Conservation (phyloP, 1,139 yeast species). For the Yueomyces sp. region DNA sequence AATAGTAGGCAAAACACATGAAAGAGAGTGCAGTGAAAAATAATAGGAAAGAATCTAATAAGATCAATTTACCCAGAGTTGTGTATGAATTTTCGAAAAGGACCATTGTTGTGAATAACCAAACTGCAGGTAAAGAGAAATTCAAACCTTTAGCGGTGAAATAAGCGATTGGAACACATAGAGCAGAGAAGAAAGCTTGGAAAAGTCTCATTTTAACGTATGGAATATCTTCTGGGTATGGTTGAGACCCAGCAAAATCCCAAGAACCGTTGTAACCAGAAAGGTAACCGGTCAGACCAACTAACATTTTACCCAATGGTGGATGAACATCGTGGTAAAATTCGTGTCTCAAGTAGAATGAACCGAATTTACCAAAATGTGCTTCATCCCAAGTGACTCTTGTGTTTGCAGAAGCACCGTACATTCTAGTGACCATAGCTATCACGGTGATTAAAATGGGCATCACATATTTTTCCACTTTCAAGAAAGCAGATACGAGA, state of each 20-base stretch:
- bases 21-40: slow-evolving; percentile 84
- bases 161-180: slow-evolving; percentile 89
- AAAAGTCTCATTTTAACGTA: slow-evolving; percentile 87
- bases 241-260: slow-evolving; percentile 83
- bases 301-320: slow-evolving; percentile 94
- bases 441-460: slow-evolving; percentile 51
- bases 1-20: slow-evolving; percentile 54
- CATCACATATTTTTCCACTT: not conserved
- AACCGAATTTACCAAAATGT: slow-evolving; percentile 92
- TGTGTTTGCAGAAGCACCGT: slow-evolving; percentile 55
- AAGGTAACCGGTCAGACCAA: slow-evolving; percentile 84
- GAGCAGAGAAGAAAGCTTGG: slow-evolving; percentile 79
- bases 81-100: slow-evolving; percentile 75
- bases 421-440: slow-evolving; percentile 64
- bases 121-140: slow-evolving; percentile 64
- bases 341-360: slow-evolving; percentile 84
- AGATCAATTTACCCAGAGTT: slow-evolving; percentile 82
- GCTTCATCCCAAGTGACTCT: slow-evolving; percentile 96
- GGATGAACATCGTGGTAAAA: slow-evolving; percentile 98
- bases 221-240: slow-evolving; percentile 76
- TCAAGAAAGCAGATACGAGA: too few relatives aligned
- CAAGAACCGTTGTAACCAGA: slow-evolving; percentile 95
- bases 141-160: slow-evolving; percentile 82
- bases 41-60: slow-evolving; percentile 90
- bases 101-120: slow-evolving; percentile 85